A percentile compares a stretch with the other conserved stretches of the same genome.
Evolutionary conservation across 495 filamentous ascomycete species (phyloP).

Genomic region (Pseudomonodictys pantanalensis): DNA sequence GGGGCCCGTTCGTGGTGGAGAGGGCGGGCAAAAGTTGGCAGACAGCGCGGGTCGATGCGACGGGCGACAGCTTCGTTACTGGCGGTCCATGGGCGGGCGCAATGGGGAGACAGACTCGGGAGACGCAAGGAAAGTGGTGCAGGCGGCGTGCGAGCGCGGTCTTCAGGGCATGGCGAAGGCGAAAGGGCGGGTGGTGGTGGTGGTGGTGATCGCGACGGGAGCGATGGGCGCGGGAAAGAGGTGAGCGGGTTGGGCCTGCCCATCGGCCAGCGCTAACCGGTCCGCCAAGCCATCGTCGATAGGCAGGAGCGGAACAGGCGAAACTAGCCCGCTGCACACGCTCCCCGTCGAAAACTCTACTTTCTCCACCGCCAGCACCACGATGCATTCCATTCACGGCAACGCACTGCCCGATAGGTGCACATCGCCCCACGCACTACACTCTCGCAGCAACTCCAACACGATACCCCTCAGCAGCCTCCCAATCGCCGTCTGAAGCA

Average conservation of each 20-base stretch:
- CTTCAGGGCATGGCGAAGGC: neutral
- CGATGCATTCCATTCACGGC: neutral
- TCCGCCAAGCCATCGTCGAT: neutral
- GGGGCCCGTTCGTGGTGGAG: neutral
- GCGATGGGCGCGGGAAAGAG: neutral
- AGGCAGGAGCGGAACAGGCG: neutral
- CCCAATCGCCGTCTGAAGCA: constrained; percentile 7
- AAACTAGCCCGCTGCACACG: neutral
- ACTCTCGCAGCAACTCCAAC: neutral
- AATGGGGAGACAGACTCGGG: neutral
- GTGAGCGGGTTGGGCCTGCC: neutral
- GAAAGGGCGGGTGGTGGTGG: neutral
- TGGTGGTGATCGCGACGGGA: neutral
- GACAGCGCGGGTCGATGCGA: constrained; percentile 10
- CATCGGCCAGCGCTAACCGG: neutral
- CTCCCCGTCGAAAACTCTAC: neutral
- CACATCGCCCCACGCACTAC: neutral
- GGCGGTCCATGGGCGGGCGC: neutral
- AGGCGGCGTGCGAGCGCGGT: neutral
- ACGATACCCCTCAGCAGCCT: neutral
- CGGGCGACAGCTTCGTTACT: neutral
- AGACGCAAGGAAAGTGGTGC: neutral
- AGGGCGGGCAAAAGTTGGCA: neutral
- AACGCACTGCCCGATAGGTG: neutral
- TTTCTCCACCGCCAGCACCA: neutral